Percentiles rank a stretch among this genome's conserved stretches.
Conservation (phyloP, 2,329 filamentous ascomycete species). For the Mycocentrospora acerina region DNA sequence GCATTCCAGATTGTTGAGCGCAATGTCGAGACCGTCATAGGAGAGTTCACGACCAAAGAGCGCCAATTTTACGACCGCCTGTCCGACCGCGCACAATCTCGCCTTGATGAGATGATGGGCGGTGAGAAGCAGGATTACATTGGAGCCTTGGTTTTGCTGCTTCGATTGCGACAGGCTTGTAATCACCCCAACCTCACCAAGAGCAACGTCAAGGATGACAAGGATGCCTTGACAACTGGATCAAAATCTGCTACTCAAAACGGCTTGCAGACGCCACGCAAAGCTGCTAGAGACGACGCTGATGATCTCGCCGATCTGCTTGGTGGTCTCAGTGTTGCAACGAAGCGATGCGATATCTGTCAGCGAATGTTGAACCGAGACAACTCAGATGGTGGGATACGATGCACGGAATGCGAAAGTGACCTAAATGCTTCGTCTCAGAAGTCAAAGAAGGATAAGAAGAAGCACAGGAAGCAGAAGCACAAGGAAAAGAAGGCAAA, state of each 20-base stretch:
- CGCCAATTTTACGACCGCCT: conserved; percentile 82
- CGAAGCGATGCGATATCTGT: conserved; percentile 82
- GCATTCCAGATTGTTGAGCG: conserved; percentile 91
- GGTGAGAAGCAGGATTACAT: conserved; percentile 82
- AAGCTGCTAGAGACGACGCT: conserved; percentile 60
- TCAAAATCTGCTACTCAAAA: conserved; percentile 45
- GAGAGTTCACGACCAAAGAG: conserved; percentile 78
- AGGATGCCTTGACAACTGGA: conserved; percentile 74
- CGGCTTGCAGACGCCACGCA: conserved; percentile 37
- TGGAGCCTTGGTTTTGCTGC: conserved; percentile 86
- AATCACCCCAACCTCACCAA: conserved; percentile 90
- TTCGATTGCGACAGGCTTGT: conserved; percentile 88
- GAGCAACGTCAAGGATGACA: conserved; percentile 82
- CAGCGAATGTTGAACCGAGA: conserved; percentile 65
- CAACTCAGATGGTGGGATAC: conserved; percentile 56
- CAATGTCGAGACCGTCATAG: conserved; percentile 78
- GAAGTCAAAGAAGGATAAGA: conserved; percentile 39
- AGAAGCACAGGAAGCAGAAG: conserved; percentile 50
- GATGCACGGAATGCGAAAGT: conserved; percentile 73
- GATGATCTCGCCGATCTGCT: conserved; percentile 86
- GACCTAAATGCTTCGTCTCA: conserved; percentile 64
- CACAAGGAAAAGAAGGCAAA: conserved; percentile 35
- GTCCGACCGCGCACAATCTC: conserved; percentile 80
- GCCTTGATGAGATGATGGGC: conserved; percentile 85
- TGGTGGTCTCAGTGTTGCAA: conserved; percentile 75